phyloP scores from a whole-genome alignment of 805 yeast genomes.

The Candida boidinii region DNA sequence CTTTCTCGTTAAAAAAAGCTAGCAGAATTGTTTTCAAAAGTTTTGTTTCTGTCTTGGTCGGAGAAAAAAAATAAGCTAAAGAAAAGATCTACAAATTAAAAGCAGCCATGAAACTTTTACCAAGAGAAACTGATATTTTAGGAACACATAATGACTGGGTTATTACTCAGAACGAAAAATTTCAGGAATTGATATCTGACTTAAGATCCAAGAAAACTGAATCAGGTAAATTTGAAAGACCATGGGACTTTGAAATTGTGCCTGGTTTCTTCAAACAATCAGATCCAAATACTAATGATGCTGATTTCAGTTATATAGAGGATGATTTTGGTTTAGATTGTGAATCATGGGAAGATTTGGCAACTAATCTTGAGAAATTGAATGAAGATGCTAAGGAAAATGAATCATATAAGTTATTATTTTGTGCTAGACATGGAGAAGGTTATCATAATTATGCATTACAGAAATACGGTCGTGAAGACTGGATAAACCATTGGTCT shows the following conservation, averaged over 20 bases:
- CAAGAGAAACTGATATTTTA: no score
- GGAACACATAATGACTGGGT: no score
- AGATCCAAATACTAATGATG: constrained; percentile 34
- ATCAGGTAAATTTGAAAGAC: constrained; percentile 21
- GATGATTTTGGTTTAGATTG: constrained; percentile 36
- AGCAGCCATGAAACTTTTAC: no score
- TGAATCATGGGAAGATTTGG: constrained; percentile 32
- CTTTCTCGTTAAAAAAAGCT: no score
- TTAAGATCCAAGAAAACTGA: no score
- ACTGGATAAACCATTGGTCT: constrained; percentile 54
- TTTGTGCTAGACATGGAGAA: constrained; percentile 62
- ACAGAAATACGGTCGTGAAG: constrained; percentile 42
- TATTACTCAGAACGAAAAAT: no score
- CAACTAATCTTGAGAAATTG: constrained; percentile 23
- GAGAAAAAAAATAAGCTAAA: no score
- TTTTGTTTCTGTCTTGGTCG: no score
- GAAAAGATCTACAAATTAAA: no score
- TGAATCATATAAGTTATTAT: constrained; percentile 38
- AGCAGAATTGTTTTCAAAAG: no score
- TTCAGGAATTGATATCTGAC: no score
- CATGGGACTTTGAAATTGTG: constrained; percentile 41
- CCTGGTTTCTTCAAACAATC: constrained; percentile 43
- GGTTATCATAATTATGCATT: constrained; percentile 57
- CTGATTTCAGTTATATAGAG: constrained; percentile 32
- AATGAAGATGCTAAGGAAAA: constrained; percentile 26